phyloP scores from a whole-genome alignment of 371 early-diverging fungal species.

The Rhizopus arrhizus region DNA sequence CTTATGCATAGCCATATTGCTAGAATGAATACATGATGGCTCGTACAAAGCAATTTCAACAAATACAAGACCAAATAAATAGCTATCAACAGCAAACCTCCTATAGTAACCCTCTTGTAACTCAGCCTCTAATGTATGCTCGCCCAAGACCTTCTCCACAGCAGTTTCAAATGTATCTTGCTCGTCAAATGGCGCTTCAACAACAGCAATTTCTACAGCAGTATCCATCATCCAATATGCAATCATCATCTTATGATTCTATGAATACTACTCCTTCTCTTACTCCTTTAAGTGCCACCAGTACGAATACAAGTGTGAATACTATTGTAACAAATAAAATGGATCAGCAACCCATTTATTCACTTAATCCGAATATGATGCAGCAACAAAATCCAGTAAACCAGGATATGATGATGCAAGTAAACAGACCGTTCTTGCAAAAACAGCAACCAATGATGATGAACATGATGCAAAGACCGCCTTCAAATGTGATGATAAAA shows the following conservation, averaged over 20 bases:
- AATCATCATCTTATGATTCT: not conserved
- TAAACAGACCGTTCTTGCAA: conserved; percentile 21
- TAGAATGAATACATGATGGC: conserved; percentile 49
- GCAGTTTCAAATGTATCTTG: conserved; percentile 34
- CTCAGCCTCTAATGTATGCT: conserved; percentile 1
- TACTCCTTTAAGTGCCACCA: conserved; percentile 1
- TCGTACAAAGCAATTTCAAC: conserved; percentile 39
- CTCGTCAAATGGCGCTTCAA: conserved; percentile 38
- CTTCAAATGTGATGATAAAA: conserved; percentile 20
- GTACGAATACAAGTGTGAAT: conserved; percentile 27
- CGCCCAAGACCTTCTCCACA: not conserved
- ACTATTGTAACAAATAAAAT: conserved; percentile 15
- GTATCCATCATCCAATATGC: conserved; percentile 18
- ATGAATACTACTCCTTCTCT: not conserved
- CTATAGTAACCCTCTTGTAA: conserved; percentile 1
- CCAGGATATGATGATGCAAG: conserved; percentile 31
- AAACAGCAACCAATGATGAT: conserved; percentile 11
- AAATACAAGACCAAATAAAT: conserved; percentile 28
- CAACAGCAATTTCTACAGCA: conserved; percentile 30
- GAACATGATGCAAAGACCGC: conserved; percentile 7
- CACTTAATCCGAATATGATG: conserved; percentile 7
- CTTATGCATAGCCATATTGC: not conserved
- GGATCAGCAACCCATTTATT: not conserved
- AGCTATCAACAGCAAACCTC: not conserved
- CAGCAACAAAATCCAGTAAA: not conserved